phyloP scores from a whole-genome alignment of 768 basidiomycete species.

The Naganishia onofrii region DNA sequence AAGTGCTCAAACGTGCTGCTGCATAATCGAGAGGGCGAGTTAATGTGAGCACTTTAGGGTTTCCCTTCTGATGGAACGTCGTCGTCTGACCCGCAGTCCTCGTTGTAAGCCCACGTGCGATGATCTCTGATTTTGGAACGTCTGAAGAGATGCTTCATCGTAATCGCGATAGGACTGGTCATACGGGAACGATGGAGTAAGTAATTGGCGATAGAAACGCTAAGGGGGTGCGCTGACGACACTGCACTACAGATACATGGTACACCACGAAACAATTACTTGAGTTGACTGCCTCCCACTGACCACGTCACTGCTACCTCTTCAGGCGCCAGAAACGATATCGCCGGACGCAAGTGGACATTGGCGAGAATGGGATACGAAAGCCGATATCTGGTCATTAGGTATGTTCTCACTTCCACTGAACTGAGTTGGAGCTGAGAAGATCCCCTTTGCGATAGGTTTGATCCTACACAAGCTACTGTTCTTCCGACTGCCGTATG shows the following conservation, averaged over 20 bases:
- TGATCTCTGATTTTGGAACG: conserved; percentile 94
- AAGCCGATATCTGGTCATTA: conserved; percentile 94
- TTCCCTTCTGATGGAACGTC: background rate
- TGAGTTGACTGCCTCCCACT: background rate
- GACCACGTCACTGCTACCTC: background rate
- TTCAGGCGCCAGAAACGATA: conserved; percentile 76
- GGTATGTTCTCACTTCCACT: conserved; percentile 54
- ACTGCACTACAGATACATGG: conserved; percentile 41
- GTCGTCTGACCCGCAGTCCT: background rate
- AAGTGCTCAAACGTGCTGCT: conserved; percentile 91
- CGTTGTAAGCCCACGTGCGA: conserved; percentile 73
- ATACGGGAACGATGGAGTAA: conserved; percentile 93
- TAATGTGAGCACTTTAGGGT: conserved; percentile 61
- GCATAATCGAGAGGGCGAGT: conserved; percentile 80
- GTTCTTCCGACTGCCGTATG: conserved; percentile 85
- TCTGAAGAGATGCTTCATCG: conserved; percentile 82
- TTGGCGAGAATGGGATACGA: conserved; percentile 72
- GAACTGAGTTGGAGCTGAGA: too few species aligned
- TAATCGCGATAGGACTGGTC: conserved; percentile 71
- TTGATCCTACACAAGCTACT: conserved; percentile 92
- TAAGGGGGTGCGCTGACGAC: background rate
- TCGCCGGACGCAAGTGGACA: conserved; percentile 64
- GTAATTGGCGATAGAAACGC: conserved; percentile 47
- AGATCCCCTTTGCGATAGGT: conserved; percentile 32
- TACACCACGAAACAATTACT: conserved; percentile 5